Conservation (phyloP, 306 rosid species). For the Pterocarpus santalinus region DNA sequence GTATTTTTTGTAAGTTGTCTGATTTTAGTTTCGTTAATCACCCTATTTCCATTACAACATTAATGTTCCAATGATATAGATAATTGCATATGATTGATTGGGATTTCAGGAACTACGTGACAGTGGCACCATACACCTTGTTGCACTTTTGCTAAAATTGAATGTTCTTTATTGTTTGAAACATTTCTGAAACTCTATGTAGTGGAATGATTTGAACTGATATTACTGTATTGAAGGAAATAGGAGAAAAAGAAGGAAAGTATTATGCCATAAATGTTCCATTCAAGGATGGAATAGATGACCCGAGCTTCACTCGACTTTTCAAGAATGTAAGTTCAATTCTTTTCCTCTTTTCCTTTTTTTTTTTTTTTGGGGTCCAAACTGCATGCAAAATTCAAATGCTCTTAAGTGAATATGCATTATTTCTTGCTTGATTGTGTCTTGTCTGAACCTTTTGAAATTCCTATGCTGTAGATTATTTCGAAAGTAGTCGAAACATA, state of each 20-base stretch:
- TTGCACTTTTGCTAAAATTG: constrained; percentile 28
- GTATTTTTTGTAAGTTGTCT: constrained; percentile 13
- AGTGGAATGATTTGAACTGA: constrained; percentile 55
- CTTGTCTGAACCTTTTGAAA: constrained; percentile 34
- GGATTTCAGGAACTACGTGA: background rate
- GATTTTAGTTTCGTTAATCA: constrained; percentile 2
- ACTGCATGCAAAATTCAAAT: constrained; percentile 58
- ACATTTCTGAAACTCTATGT: constrained; percentile 22
- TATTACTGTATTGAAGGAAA: constrained; percentile 79
- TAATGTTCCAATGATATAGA: constrained; percentile 11
- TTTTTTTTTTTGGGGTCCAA: background rate
- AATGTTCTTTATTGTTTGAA: constrained; percentile 36
- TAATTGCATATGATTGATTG: background rate
- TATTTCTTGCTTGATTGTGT: constrained; percentile 40
- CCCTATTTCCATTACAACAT: constrained; percentile 24
- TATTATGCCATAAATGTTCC: constrained; percentile 98
- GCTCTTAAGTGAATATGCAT: constrained; percentile 20
- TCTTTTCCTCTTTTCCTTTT: background rate
- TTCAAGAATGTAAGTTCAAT: constrained; percentile 84
- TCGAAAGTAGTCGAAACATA: constrained; percentile 98
- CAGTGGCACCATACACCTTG: background rate
- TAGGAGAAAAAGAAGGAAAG: constrained; percentile 98
- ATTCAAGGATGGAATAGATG: constrained; percentile 98
- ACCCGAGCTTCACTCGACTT: constrained; percentile 92
- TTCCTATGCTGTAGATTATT: constrained; percentile 70